These are phyloP conservation scores for Tricholoma furcatifolium DNA, from an alignment of 768 basidiomycete genomes.

Conservation along the genomic window DNA sequence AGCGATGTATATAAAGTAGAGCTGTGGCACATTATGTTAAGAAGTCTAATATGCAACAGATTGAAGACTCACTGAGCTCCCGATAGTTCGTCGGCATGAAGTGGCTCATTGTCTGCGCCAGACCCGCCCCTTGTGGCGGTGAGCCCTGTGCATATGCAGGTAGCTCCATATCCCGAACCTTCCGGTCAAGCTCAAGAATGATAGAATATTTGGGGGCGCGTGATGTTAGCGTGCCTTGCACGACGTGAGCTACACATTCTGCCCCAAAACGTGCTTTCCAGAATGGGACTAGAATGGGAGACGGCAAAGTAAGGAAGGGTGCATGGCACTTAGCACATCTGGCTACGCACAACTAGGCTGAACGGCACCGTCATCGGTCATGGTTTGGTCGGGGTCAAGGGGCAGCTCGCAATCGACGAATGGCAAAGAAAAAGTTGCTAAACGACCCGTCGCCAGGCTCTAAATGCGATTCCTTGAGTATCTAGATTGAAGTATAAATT, in stretches of 20 bases:
- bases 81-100: conserved; percentile 78
- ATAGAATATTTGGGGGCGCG: conserved; percentile 60
- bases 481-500: not conserved
- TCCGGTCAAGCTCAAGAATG: conserved; percentile 65
- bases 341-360: conserved; percentile 56
- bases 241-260: conserved; percentile 65
- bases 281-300: conserved; percentile 47
- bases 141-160: conserved; percentile 58
- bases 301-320: not conserved
- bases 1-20: conserved; percentile 72
- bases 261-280: conserved; percentile 73
- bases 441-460: conserved; percentile 69
- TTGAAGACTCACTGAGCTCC: conserved; percentile 52
- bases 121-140: conserved; percentile 46
- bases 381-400: conserved; percentile 54
- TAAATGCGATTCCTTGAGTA: conserved; percentile 19
- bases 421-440: conserved; percentile 67
- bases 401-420: conserved; percentile 75
- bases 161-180: conserved; percentile 65
- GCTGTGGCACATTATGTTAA: conserved; percentile 33
- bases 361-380: conserved; percentile 56
- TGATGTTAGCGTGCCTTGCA: conserved; percentile 65
- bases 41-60: not conserved
- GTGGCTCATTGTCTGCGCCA: conserved; percentile 67
- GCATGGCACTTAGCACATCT: not conserved